Percentiles rank a stretch among this genome's conserved stretches.
phyloP scores from a whole-genome alignment of 2,329 filamentous ascomycete species.

The Rhynchosporium graminicola region DNA sequence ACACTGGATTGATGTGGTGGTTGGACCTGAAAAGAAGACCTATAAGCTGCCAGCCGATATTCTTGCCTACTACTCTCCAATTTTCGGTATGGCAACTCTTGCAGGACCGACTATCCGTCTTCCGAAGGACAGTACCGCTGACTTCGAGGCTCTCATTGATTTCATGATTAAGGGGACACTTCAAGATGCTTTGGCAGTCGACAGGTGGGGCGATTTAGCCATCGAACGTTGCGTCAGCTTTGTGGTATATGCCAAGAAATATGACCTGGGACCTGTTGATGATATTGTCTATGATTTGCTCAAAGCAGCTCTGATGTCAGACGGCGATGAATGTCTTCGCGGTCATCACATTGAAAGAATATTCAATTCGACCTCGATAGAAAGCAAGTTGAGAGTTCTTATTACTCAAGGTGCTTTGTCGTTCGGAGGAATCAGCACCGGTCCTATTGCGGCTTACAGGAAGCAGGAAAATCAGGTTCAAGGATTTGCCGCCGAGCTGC shows the following conservation, averaged over 20 bases:
- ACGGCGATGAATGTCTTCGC: neutral
- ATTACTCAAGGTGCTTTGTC: neutral
- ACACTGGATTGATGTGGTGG: neutral
- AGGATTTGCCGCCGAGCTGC: neutral
- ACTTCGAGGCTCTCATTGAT: neutral
- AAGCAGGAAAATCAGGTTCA: neutral
- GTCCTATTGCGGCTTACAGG: neutral
- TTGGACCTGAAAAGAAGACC: neutral
- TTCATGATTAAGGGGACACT: neutral
- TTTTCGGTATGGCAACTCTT: neutral
- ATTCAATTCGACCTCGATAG: neutral
- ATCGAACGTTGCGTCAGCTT: neutral
- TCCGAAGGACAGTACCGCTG: neutral
- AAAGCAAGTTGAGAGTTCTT: neutral
- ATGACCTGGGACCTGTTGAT: neutral
- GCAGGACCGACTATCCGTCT: neutral
- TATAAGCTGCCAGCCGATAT: neutral
- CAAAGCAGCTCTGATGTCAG: neutral
- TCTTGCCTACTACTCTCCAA: neutral
- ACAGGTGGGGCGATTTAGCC: neutral
- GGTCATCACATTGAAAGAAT: neutral
- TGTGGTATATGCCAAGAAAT: neutral
- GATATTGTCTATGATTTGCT: neutral
- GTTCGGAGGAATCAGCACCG: neutral
- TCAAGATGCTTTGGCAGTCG: neutral